phyloP scores from a whole-genome alignment of 345 rosid species.

The Fremontodendron californicum region DNA sequence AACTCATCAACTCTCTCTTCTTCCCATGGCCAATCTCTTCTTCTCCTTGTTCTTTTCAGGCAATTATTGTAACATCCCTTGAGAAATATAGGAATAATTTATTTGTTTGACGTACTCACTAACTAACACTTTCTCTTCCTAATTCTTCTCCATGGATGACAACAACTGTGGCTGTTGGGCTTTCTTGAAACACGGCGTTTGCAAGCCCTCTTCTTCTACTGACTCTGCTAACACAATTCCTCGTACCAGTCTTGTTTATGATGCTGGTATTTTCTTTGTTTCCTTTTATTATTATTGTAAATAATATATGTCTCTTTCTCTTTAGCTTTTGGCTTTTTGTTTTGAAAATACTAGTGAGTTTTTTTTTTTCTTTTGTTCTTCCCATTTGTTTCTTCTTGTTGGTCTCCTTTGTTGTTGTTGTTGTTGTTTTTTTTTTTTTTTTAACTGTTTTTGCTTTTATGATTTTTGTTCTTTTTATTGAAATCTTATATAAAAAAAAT shows the following conservation, averaged over 20 bases:
- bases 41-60: conserved; percentile 11
- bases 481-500: background rate
- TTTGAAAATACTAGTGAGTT: background rate
- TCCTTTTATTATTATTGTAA: background rate
- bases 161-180: conserved; percentile 66
- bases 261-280: conserved; percentile 43
- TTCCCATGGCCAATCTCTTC: conserved; percentile 26
- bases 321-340: background rate
- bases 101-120: background rate
- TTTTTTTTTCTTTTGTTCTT: background rate
- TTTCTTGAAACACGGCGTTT: conserved; percentile 43
- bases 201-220: conserved; percentile 52
- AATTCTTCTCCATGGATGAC: conserved; percentile 26
- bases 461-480: background rate
- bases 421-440: background rate
- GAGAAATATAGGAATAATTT: background rate
- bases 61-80: conserved; percentile 22
- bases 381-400: background rate
- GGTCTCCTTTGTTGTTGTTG: conserved; percentile 6
- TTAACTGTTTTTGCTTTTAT: background rate
- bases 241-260: conserved; percentile 75
- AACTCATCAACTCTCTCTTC: background rate
- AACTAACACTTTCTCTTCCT: background rate
- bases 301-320: background rate
- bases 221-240: conserved; percentile 57